Evolutionary conservation across 2,329 filamentous ascomycete species (phyloP), one percentile per base, ranked within the genome.

Genomic region (Trematosphaeria pertusa): DNA sequence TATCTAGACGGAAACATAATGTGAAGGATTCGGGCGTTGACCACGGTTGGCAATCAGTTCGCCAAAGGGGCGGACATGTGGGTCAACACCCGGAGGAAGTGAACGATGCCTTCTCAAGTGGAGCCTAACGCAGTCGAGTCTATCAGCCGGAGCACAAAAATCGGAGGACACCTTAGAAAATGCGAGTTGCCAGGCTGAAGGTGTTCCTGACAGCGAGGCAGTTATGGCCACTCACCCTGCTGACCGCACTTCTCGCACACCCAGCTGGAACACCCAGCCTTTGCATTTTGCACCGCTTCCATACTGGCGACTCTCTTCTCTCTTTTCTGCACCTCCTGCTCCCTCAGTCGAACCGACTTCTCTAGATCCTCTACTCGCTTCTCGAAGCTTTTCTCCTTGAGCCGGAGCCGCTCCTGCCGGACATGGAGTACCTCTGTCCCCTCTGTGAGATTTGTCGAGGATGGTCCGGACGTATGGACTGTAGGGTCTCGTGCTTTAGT

Each of bases 261-360:
- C 26, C 37, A 40, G 18, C 21, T 15, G 10, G 8, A 11, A n/a
- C 9, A 24, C 10, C n/a, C 10, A 31, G 15, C 15, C 9, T 21
- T 31, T n/a, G 22, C 14, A 5, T 39, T 31, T 10, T 31, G 21
- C 10, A 18, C 31, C 19, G 26, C 28, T 9, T 32, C 47, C 15
- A n/a, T 38, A 26, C 33, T 36, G n/a, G 20, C 21, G 10, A 35
- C 22, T 6, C 17, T 32, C 38, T 46, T 43, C 33, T 50, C 37
- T 15, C 32, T 31, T 5, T 17, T 21, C 28, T 31, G 26, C 2
- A 43, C 9, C 14, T 43, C 38, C n/a, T 28, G 37, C 32, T 43
- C 48, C 19, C 31, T 50, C 37, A 12, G 10, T 17, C 14, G 6
- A 10, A 21, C 11, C 11, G 19, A 7, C 34, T 37, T 37, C 19